These are phyloP conservation scores for Micractinium sp. DNA, from an alignment of 139 green algal species.

Conservation along the genomic window DNA sequence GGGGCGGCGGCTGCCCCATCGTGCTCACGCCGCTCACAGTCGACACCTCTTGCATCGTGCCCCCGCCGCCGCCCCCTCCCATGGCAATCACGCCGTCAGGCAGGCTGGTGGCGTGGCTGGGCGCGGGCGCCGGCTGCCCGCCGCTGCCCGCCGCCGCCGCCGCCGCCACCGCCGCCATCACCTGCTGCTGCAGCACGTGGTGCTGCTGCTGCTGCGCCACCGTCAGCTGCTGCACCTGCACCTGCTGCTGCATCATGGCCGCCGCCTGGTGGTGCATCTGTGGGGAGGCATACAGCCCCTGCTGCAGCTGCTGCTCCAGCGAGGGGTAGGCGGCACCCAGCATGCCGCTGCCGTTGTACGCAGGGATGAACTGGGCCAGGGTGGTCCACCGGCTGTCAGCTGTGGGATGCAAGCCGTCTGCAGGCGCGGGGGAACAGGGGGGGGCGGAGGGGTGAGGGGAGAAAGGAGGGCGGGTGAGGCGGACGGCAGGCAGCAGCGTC, in stretches of 20 bases:
- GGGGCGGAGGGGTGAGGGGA: neutral
- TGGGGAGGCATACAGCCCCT: neutral
- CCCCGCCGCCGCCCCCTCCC: neutral
- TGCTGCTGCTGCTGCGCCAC: neutral
- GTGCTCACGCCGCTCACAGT: slow-evolving; percentile 24
- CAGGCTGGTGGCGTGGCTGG: neutral
- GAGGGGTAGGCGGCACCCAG: neutral
- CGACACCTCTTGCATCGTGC: neutral
- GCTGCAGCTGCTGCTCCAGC: neutral
- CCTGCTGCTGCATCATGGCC: neutral
- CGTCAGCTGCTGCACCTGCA: neutral
- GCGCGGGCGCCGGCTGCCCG: neutral
- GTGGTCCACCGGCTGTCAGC: slow-evolving; percentile 31
- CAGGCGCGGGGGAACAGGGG: neutral
- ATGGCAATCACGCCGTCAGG: neutral
- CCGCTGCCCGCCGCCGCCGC: neutral
- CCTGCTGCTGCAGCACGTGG: neutral
- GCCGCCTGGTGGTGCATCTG: neutral
- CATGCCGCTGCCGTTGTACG: slow-evolving; percentile 5
- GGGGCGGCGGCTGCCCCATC: slow-evolving; percentile 25
- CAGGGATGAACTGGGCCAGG: slow-evolving; percentile 25
- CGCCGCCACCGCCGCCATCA: neutral
- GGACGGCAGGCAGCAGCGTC: neutral
- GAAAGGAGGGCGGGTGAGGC: neutral
- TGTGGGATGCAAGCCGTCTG: neutral